A percentile compares a stretch with the other conserved stretches of the same genome.
Conservation (phyloP, 179 eudicot species). For the Kewa caespitosa region DNA sequence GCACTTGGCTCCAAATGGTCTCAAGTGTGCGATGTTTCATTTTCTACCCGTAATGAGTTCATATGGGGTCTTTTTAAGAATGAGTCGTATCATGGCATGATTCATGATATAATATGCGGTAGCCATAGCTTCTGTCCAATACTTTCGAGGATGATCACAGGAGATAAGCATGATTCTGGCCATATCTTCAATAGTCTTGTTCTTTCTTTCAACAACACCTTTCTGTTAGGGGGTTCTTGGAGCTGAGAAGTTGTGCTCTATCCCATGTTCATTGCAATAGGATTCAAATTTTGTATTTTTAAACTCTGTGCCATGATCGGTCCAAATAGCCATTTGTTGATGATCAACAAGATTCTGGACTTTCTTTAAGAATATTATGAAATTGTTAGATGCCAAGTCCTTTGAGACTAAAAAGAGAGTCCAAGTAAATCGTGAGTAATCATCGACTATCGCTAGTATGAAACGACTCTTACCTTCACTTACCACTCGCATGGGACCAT, state of each 20-base stretch:
- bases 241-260: not conserved
- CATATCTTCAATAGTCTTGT: no score
- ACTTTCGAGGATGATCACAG: not conserved
- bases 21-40: no score
- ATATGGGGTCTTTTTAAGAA: not conserved
- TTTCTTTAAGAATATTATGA: not conserved
- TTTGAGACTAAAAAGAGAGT: not conserved
- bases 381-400: not conserved
- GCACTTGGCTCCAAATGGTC: no score
- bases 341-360: not conserved
- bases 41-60: no score
- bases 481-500: not conserved
- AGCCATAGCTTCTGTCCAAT: not conserved
- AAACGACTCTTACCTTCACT: not conserved
- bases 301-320: conserved; percentile 1
- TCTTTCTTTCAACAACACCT: not conserved
- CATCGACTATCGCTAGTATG: not conserved
- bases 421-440: not conserved
- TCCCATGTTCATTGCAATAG: not conserved
- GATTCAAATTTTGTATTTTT: not conserved
- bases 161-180: not conserved
- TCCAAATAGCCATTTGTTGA: not conserved
- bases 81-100: not conserved
- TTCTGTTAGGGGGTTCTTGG: conserved; percentile 1
- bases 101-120: not conserved